Conservation (phyloP, 108 stramenopile species). For the Nannochloropsis granulata region DNA sequence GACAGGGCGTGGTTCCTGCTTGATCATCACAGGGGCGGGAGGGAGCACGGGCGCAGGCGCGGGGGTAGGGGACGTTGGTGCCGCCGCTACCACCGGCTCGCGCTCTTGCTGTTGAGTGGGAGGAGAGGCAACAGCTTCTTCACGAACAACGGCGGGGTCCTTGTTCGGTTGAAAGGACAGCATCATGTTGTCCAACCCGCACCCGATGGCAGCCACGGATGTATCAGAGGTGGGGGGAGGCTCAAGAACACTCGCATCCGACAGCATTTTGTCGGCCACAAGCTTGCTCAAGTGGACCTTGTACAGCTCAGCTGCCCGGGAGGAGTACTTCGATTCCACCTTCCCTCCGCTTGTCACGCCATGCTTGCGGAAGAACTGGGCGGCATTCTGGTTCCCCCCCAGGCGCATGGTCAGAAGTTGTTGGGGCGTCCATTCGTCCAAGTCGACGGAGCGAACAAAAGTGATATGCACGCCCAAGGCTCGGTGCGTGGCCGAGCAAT, state of each 20-base stretch:
- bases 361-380: constrained; percentile 39
- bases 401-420: constrained; percentile 41
- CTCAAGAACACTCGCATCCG: not conserved
- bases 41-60: not conserved
- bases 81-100: not conserved
- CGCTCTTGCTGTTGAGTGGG: not conserved
- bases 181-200: constrained; percentile 26
- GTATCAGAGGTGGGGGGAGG: not conserved
- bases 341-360: constrained; percentile 37
- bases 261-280: not conserved
- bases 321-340: constrained; percentile 37
- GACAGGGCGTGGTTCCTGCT: not conserved
- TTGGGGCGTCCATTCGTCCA: constrained; percentile 31
- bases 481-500: constrained; percentile 95
- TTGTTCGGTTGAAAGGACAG: not conserved
- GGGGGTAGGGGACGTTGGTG: not conserved
- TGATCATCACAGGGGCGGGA: not conserved
- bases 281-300: constrained; percentile 13
- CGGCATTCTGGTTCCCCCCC: constrained; percentile 42
- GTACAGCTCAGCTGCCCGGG: constrained; percentile 33
- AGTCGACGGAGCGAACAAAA: constrained; percentile 74
- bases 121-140: not conserved
- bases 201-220: not conserved
- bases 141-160: not conserved
- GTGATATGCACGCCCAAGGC: constrained; percentile 90